A percentile compares a stretch with the other conserved stretches of the same genome.
Evolutionary conservation across 2,329 filamentous ascomycete genomes (phyloP).

Genomic region (Epichloe amarillans): DNA sequence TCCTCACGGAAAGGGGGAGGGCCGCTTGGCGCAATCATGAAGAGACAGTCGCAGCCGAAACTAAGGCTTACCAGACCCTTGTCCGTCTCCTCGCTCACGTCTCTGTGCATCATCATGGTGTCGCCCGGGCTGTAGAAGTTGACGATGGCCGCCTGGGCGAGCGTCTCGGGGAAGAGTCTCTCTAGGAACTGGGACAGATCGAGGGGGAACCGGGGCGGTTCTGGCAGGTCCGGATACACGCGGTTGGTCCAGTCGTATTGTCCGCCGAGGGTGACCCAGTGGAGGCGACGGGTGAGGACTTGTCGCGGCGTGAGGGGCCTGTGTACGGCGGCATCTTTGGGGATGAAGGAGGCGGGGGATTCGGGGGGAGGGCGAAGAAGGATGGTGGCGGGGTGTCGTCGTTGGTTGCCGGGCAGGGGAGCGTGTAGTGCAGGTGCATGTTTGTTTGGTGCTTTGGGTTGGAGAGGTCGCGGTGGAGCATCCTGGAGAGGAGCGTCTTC

Average conservation of each 20-base stretch:
- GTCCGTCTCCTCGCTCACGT: conserved; percentile 77
- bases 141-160: conserved; percentile 79
- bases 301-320: conserved; percentile 56
- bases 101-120: conserved; percentile 82
- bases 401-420: conserved; percentile 29
- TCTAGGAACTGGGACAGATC: conserved; percentile 59
- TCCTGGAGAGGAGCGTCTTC: conserved; percentile 51
- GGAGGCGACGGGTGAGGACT: conserved; percentile 66
- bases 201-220: conserved; percentile 57
- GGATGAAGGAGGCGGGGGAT: conserved; percentile 42
- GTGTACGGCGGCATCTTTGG: conserved; percentile 63
- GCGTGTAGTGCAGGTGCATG: conserved; percentile 67
- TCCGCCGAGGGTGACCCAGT: conserved; percentile 88
- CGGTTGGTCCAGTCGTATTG: conserved; percentile 96
- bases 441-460: conserved; percentile 72
- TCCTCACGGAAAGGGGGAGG: conserved; percentile 10
- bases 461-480: conserved; percentile 67
- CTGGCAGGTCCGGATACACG: conserved; percentile 51
- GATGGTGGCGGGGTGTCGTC: conserved; percentile 36
- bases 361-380: conserved; percentile 40
- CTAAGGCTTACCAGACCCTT: conserved; percentile 73
- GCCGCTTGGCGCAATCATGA: conserved; percentile 59
- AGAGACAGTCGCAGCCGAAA: conserved; percentile 80
- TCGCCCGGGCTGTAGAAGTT: conserved; percentile 89
- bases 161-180: conserved; percentile 60